Conservation (phyloP, 345 rosid species). For the Ceriops zippeliana region DNA sequence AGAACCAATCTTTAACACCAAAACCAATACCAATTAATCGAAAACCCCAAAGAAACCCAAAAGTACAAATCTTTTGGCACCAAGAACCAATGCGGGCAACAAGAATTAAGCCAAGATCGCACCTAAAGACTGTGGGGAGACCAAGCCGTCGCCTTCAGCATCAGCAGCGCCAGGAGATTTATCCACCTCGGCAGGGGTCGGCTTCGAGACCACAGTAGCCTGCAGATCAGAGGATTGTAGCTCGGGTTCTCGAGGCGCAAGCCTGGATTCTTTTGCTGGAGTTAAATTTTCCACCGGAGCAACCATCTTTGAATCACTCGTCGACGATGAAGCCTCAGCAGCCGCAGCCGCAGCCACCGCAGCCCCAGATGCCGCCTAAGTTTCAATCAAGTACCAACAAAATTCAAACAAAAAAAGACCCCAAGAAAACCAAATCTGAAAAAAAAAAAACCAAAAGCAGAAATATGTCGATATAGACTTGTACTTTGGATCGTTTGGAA, state of each 20-base stretch:
- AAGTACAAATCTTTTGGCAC: conserved; percentile 8
- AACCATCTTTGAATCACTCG: conserved; percentile 31
- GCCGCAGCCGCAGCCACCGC: conserved; percentile 21
- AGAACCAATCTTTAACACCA: conserved; percentile 11
- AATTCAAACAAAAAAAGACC: conserved; percentile 20
- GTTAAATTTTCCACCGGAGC: conserved; percentile 35
- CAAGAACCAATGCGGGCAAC: conserved; percentile 28
- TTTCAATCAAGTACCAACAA: conserved; percentile 24
- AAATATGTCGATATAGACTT: conserved; percentile 1
- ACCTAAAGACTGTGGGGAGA: conserved; percentile 53
- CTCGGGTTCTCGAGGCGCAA: conserved; percentile 53
- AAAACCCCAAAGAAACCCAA: conserved; percentile 14
- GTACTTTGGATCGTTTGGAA: conserved; percentile 77
- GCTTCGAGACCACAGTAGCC: conserved; percentile 39
- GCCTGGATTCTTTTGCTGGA: conserved; percentile 49
- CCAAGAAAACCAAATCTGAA: neutral
- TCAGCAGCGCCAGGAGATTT: conserved; percentile 43
- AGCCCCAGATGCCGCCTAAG: conserved; percentile 33
- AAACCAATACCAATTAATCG: neutral
- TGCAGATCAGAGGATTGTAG: conserved; percentile 66
- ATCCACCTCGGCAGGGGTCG: conserved; percentile 35
- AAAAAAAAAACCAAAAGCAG: neutral
- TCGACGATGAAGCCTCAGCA: conserved; percentile 54
- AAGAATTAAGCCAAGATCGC: conserved; percentile 20
- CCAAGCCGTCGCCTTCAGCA: conserved; percentile 45